These are phyloP conservation scores for Cladosporium sp. DNA, from an alignment of 2,329 filamentous ascomycete genomes.

Conservation along the genomic window DNA sequence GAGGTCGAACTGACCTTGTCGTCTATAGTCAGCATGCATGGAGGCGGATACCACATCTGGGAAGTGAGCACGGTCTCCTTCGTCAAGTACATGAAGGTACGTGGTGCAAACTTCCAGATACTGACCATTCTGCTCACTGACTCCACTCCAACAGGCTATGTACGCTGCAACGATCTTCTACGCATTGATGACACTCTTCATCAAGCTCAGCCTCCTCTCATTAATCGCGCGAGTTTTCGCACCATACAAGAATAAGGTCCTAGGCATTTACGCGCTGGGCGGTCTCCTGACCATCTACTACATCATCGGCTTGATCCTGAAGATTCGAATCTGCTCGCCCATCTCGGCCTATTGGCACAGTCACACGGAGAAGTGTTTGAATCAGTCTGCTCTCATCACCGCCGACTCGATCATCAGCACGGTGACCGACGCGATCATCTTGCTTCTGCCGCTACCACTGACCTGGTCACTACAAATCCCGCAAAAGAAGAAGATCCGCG, in stretches of 20 bases:
- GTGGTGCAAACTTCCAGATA: not conserved
- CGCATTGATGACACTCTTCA: not conserved
- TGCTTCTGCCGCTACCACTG: slow-evolving; percentile 4
- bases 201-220: slow-evolving; percentile 7
- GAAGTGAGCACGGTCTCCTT: not conserved
- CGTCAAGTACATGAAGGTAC: not conserved
- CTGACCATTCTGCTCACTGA: not conserved
- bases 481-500: slow-evolving; percentile 1
- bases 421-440: slow-evolving; percentile 1
- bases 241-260: not conserved
- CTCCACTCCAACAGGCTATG: not conserved
- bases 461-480: slow-evolving; percentile 1
- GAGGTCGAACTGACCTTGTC: not conserved
- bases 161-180: slow-evolving; percentile 1
- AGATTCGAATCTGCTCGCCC: slow-evolving; percentile 4
- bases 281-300: slow-evolving; percentile 1
- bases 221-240: slow-evolving; percentile 3
- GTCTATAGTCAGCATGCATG: not conserved
- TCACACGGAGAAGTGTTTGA: not conserved
- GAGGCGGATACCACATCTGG: slow-evolving; percentile 3
- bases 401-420: slow-evolving; percentile 5
- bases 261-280: not conserved
- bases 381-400: slow-evolving; percentile 1
- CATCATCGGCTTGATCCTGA: not conserved
- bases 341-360: slow-evolving; percentile 4